phyloP scores from a whole-genome alignment of 768 basidiomycete species.

The Termitomyces sp. region DNA sequence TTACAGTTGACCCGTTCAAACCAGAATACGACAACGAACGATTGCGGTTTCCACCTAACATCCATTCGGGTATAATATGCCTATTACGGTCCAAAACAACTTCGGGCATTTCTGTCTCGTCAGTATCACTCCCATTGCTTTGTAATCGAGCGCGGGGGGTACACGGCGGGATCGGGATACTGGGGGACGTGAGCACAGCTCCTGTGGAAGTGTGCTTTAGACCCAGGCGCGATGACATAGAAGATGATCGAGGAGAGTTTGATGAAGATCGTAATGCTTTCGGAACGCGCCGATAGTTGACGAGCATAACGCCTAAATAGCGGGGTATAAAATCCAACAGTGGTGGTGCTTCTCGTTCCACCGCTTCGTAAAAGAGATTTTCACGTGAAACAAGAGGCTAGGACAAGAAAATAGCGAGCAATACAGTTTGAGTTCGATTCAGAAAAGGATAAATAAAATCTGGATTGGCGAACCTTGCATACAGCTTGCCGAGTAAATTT shows the following conservation, averaged over 20 bases:
- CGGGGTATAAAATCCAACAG: slow-evolving; percentile 94
- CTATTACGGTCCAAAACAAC: slow-evolving; percentile 86
- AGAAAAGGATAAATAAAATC: slow-evolving; percentile 8
- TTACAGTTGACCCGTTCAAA: slow-evolving; percentile 25
- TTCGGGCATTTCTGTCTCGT: slow-evolving; percentile 87
- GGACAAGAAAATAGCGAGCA: slow-evolving; percentile 11
- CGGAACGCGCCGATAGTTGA: slow-evolving; percentile 83
- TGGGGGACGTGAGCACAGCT: slow-evolving; percentile 12
- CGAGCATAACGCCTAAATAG: slow-evolving; percentile 97
- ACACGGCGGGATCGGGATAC: slow-evolving; percentile 13
- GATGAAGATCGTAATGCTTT: slow-evolving; percentile 25
- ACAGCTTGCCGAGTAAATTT: slow-evolving; percentile 97
- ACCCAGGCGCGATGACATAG: slow-evolving; percentile 21
- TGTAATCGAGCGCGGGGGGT: slow-evolving; percentile 13
- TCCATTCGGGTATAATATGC: slow-evolving; percentile 96
- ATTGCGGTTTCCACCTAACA: slow-evolving; percentile 53
- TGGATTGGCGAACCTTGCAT: slow-evolving; percentile 75
- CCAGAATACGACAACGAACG: slow-evolving; percentile 47
- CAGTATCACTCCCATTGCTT: slow-evolving; percentile 41
- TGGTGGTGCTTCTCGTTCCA: slow-evolving; percentile 90
- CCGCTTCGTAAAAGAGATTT: slow-evolving; percentile 96
- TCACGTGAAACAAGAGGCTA: slow-evolving; percentile 96
- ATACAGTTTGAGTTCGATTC: slow-evolving; percentile 16
- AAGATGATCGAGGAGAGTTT: slow-evolving; percentile 13
- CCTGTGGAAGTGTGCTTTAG: slow-evolving; percentile 19